Conservation (phyloP, 164 flowering plant genomes). For the Sextonia rubra region DNA sequence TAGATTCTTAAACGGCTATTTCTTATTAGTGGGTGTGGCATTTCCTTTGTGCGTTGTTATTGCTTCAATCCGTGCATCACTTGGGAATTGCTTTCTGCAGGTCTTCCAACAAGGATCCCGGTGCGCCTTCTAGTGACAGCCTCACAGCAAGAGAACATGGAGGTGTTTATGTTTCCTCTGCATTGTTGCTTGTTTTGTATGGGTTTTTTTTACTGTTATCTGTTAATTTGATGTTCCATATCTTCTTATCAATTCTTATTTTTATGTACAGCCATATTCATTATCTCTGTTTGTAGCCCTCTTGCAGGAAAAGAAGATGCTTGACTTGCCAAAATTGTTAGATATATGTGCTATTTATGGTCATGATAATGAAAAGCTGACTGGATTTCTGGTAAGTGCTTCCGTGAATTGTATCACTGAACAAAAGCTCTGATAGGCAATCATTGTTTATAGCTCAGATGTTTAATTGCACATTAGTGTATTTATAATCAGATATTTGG, state of each 20-base stretch:
- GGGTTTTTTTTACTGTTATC: not conserved
- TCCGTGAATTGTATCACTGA: not conserved
- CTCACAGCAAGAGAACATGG: conserved; percentile 72
- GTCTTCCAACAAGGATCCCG: conserved; percentile 87
- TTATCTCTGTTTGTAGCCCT: conserved; percentile 54
- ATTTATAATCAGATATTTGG: not conserved
- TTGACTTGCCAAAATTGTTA: conserved; percentile 82
- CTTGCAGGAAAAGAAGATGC: conserved; percentile 88
- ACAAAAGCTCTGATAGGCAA: too few species aligned
- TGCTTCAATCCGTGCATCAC: not conserved
- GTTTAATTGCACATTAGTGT: not conserved
- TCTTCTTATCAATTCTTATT: not conserved
- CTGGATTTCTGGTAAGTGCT: conserved; percentile 56
- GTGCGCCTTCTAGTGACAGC: conserved; percentile 55
- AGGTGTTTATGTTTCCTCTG: conserved; percentile 41
- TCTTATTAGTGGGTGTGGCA: not conserved
- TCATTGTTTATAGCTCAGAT: not conserved
- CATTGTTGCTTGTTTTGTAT: not conserved
- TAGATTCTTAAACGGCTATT: not conserved
- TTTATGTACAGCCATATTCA: conserved; percentile 24
- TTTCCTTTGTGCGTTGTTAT: not conserved
- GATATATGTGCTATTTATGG: conserved; percentile 96
- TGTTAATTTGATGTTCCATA: not conserved
- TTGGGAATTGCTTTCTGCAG: conserved; percentile 29
- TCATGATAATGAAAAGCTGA: conserved; percentile 80